phyloP scores from a whole-genome alignment of 768 basidiomycete species.

The Boletus rufocinnamomeus region DNA sequence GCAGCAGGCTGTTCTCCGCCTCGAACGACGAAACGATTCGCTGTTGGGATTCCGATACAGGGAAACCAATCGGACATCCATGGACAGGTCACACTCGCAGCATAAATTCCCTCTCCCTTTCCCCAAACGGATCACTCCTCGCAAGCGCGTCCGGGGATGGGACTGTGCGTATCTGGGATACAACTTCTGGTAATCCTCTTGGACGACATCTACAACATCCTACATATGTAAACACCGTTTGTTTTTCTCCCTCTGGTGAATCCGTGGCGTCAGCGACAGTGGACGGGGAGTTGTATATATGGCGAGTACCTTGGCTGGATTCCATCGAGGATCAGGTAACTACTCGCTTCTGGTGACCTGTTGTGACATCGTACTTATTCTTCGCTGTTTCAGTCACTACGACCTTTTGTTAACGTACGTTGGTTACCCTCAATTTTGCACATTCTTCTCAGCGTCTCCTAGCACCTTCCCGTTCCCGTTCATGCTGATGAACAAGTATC shows the following conservation, averaged over 20 bases:
- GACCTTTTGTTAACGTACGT: neutral
- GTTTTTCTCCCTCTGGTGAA: slow-evolving; percentile 10
- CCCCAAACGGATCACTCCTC: slow-evolving; percentile 1
- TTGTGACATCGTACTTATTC: no score
- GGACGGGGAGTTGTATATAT: neutral
- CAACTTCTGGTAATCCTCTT: neutral
- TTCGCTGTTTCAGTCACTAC: no score
- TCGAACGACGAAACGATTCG: no score
- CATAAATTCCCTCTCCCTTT: neutral
- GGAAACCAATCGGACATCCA: slow-evolving; percentile 3
- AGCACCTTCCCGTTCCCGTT: no score
- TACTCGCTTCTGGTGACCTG: neutral
- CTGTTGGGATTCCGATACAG: neutral
- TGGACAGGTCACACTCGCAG: slow-evolving; percentile 18
- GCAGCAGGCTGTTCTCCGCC: no score
- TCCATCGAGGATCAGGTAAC: neutral
- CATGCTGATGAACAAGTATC: no score
- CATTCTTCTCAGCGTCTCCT: no score
- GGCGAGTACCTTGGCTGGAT: neutral
- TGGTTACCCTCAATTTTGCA: neutral
- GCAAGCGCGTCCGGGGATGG: slow-evolving; percentile 3
- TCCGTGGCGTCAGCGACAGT: neutral
- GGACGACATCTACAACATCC: neutral
- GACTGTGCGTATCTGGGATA: slow-evolving; percentile 12
- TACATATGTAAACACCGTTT: neutral